Conservation (phyloP, 2,329 filamentous ascomycete species). For the Daldinia sp. region DNA sequence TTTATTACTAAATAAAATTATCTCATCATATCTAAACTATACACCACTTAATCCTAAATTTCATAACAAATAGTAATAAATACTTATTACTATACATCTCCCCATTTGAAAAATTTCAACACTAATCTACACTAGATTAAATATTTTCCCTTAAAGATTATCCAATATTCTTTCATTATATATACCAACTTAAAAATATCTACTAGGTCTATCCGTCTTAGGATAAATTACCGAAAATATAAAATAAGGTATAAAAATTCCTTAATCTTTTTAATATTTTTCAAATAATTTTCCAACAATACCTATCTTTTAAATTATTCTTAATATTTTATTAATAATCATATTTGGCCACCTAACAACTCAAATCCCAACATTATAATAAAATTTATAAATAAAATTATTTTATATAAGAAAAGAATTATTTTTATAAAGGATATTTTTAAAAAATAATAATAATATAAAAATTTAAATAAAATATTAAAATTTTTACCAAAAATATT, state of each 20-base stretch:
- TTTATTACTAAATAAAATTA: neutral
- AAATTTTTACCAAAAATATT: neutral
- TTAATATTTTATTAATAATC: conserved; percentile 3
- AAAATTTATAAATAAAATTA: neutral
- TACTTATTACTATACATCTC: neutral
- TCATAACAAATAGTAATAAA: neutral
- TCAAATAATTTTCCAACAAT: neutral
- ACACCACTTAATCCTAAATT: neutral
- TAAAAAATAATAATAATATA: neutral
- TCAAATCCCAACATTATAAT: neutral
- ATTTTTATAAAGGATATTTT: neutral
- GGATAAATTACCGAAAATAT: neutral
- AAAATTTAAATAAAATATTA: no score
- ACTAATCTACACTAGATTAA: neutral
- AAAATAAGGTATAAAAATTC: neutral
- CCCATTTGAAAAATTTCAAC: neutral
- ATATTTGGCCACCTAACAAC: neutral
- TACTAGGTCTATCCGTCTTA: neutral
- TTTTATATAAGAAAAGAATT: neutral
- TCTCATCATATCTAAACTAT: neutral
- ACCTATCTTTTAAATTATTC: neutral
- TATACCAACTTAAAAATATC: neutral
- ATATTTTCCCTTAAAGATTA: neutral
- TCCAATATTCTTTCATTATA: neutral
- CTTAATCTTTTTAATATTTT: neutral